These are phyloP conservation scores for Erodium texanum DNA, from an alignment of 441 rosid species.

Conservation along the genomic window DNA sequence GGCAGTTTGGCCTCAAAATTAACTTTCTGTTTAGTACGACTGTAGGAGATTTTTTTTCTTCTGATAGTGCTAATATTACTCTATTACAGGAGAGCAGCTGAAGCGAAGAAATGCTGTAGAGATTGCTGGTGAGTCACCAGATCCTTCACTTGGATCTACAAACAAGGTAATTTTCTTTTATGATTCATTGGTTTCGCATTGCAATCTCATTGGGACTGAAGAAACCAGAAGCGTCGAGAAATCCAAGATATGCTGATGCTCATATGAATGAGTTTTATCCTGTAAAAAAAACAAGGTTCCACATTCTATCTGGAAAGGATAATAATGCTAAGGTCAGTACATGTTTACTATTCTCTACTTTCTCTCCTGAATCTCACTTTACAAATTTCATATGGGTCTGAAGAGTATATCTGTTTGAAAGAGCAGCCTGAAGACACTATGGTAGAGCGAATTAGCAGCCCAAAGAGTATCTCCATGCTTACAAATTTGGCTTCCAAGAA, in stretches of 20 bases:
- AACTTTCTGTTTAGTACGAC: not conserved
- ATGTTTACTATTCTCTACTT: conserved; percentile 10
- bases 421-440: conserved; percentile 29
- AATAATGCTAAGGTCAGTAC: conserved; percentile 49
- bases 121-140: conserved; percentile 43
- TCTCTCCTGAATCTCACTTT: conserved; percentile 11
- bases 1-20: not conserved
- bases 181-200: conserved; percentile 3
- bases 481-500: conserved; percentile 46
- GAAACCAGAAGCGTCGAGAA: conserved; percentile 40
- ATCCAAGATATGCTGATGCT: conserved; percentile 54
- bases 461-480: conserved; percentile 42
- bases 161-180: conserved; percentile 32
- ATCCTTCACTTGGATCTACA: conserved; percentile 29
- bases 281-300: conserved; percentile 59
- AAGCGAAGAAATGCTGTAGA: conserved; percentile 40
- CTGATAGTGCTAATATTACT: not conserved
- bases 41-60: too few relatives aligned
- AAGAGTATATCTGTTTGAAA: not conserved
- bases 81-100: conserved; percentile 70
- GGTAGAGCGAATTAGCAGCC: conserved; percentile 33
- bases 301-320: conserved; percentile 48
- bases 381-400: conserved; percentile 6
- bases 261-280: conserved; percentile 72
- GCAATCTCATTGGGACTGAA: too few relatives aligned